Evolutionary conservation across 2,329 filamentous ascomycete species (phyloP).

Genomic region (Allantophomopsis cytisporea): DNA sequence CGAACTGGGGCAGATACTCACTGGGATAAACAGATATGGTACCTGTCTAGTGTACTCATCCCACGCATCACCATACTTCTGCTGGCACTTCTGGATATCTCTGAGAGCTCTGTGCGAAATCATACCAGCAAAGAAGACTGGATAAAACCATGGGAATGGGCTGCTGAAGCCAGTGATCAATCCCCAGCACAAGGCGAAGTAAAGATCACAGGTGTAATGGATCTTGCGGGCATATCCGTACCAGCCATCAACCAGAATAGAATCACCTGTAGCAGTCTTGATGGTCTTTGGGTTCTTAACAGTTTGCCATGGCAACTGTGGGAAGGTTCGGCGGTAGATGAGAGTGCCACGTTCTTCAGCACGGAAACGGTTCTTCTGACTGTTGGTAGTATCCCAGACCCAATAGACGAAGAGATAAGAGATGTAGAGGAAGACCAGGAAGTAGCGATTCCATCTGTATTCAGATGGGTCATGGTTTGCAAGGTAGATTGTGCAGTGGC

Average conservation of each 20-base stretch:
- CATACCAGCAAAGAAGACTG: conserved; percentile 68
- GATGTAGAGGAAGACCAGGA: conserved; percentile 49
- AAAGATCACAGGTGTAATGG: conserved; percentile 71
- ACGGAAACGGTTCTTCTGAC: conserved; percentile 88
- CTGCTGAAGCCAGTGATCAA: conserved; percentile 70
- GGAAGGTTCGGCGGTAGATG: conserved; percentile 66
- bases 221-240: conserved; percentile 69
- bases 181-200: conserved; percentile 66
- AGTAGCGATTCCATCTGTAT: conserved; percentile 64
- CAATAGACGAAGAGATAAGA: conserved; percentile 78
- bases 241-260: conserved; percentile 76
- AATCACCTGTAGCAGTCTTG: conserved; percentile 56
- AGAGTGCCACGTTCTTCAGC: conserved; percentile 61
- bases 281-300: conserved; percentile 72
- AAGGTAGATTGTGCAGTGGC: conserved; percentile 83
- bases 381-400: conserved; percentile 86
- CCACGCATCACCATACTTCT: conserved; percentile 76
- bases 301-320: conserved; percentile 79
- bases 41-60: conserved; percentile 66
- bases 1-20: conserved; percentile 17
- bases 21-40: conserved; percentile 75
- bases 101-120: conserved; percentile 65
- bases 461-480: conserved; percentile 68
- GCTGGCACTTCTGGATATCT: conserved; percentile 62
- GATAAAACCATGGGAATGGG: conserved; percentile 85